Evolutionary conservation across 75 land plant genomes (phyloP), one percentile per base, ranked within the genome.

Genomic region (Sequoia sempervirens): DNA sequence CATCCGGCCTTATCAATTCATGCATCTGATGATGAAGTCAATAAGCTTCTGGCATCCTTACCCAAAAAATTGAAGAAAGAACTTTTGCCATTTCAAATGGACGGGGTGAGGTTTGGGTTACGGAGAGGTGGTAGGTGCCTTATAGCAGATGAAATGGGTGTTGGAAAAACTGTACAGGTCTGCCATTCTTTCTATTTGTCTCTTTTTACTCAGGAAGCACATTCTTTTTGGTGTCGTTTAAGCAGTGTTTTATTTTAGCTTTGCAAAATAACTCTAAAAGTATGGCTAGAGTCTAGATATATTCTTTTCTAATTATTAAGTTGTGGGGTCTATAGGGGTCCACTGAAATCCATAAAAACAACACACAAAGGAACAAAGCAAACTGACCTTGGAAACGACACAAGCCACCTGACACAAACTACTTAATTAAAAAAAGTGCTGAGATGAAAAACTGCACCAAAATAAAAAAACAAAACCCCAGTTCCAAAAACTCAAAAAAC

Each of bases 121-220:
- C 85, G 89, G 76, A 93, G 99, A 86, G 98, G 98, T 83, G 99
- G 94, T 12, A 86, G 96, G 26, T 93, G 94, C 81, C 94, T 97
- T 34, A 89, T 97, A 88, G 99, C 99, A 10, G 99, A 97, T 89
- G 99, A 97, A 84, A 97, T 97, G 99, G 99, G 99, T 26, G 92
- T 97, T 53, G 99, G 99, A 28, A 97, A 97, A 84, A 95, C 99
- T 30, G 84, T 97, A 41, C 99, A 97, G 98, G 96, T 92, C 30
- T 72, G 64, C 41, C 75, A 2, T 30, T 1, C 75, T 37, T 36
- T 37, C 1, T 61, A 50, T 72, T 11, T 72, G 37, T 28, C 58
- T 54, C 11, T 38, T 69, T 10, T 4, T 12, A 28, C 13, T 30
- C 4, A 8, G 32, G 73, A 32, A 69, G 15, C 73, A 30, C 15